Base-by-base conservation (phyloP, 2,329 filamentous ascomycete species). In the Claviceps sp. region DNA sequence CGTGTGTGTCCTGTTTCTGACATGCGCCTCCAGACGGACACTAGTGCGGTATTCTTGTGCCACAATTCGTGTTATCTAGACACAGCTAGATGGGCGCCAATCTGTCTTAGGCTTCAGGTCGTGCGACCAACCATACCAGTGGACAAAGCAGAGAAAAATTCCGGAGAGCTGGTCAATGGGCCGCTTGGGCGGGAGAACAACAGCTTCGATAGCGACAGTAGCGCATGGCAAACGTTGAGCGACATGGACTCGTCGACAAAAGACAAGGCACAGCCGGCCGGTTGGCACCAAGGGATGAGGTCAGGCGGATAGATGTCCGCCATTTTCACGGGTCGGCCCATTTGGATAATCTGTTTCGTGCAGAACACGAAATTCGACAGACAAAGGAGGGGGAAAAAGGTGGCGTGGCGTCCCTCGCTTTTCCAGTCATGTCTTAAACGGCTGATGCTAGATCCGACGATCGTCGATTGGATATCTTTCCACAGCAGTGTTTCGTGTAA, bases 41-140 rank as follows among this genome's bases (percentile, higher is more conserved):
- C 41, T 22, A 50, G 30, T 45, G 41, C 20, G 16, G 34, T 24
- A 37, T 43, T 30, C 18, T 38, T 46, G 48, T 45, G 30, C 18
- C 14, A 50, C 40, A 41, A 30, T 11, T 18, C 47, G 37, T 49
- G 44, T 46, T 42, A 37, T 42, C 47, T 49, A 22, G 34, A 49
- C 47, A 49, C 24, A 49, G 47, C 38, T 38, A 38, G 38, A 38
- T 34, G 47, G 16, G 24, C n/a, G 37, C 47, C 38, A 49, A 20
- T 18, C 5, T 50, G 48, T 50, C 48, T 50, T 41, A 50, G 48
- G 48, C 40, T 36, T 50, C 48, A 50, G 48, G 48, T 30, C 22
- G 48, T 50, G 48, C 24, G 22, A 50, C 48, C 48, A n/a, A 26
- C 26, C 40, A 40, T 13, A 22, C n/a, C 30, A 18, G 14, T 45